Evolutionary conservation across 129 eudicot species (phyloP), one percentile per base, ranked within the genome.

Genomic region (Oenanthe sinensis): DNA sequence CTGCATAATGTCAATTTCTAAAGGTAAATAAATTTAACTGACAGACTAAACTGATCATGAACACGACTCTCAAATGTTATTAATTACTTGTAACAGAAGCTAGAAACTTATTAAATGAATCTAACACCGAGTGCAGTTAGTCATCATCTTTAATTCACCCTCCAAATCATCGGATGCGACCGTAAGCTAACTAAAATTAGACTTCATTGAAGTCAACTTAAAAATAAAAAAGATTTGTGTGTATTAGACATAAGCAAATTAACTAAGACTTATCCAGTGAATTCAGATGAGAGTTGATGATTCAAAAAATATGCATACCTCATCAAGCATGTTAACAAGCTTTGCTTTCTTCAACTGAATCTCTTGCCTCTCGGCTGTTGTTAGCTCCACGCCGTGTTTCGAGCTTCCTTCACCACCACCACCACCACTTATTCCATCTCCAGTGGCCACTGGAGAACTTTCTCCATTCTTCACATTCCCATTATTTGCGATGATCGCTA

Each of bases 271-370:
- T 33, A 1, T 0, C 36, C 36, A 33, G 36, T 33, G 1, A 33
- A 33, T 33, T 33, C 36, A 33, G 36, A 33, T 1, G 36, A 33
- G 36, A 33, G 36, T 33, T 33, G 36, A 24, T 11, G 37, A 16
- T 36, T 71, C 30, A 62, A 8, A 1, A 62, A 62, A 10, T 62
- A 6, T 10, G 24, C 1, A 17, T 87, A 89, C 97, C 92, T 91
- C 97, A 80, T 91, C 94, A 83, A 91, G 94, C 94, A 91, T 87
- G 87, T 86, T 89, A 39, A 91, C 83, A 77, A 91, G 94, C 78
- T 91, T 91, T 71, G 97, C 92, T 79, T 91, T 91, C 84, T 89
- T 91, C 94, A 89, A 87, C 77, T 91, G 97, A 80, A 91, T 85
- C 82, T 91, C 97, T 52, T 91, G 97, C 81, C 92, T 86, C 78